A percentile compares a stretch with the other conserved stretches of the same genome.
Evolutionary conservation across 2,329 filamentous ascomycete genomes (phyloP).

Genomic region (Sclerotinia minor): DNA sequence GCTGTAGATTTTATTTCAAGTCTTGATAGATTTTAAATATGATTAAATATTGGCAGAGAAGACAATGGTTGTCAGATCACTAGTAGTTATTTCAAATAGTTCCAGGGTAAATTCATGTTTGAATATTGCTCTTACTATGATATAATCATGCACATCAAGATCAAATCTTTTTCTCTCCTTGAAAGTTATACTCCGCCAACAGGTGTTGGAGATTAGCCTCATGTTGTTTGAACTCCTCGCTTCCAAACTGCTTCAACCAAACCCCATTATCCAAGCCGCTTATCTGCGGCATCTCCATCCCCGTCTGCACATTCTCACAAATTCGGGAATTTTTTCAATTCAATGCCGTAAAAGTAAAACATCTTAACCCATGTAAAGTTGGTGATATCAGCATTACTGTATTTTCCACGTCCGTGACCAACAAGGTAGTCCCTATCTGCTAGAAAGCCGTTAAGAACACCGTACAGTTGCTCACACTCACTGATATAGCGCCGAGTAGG

Average conservation of each 20-base stretch:
- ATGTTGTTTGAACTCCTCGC: slow-evolving; percentile 50
- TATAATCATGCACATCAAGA: not conserved
- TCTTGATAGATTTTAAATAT: not conserved
- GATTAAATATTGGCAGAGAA: not conserved
- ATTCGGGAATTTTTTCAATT: slow-evolving; percentile 64
- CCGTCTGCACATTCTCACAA: slow-evolving; percentile 65
- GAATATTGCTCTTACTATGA: not conserved
- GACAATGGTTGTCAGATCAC: not conserved
- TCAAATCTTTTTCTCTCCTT: not conserved
- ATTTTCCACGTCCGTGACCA: slow-evolving; percentile 55
- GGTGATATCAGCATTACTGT: slow-evolving; percentile 70
- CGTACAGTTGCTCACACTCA: slow-evolving; percentile 73
- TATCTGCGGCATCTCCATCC: slow-evolving; percentile 58
- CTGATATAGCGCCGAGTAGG: slow-evolving; percentile 44
- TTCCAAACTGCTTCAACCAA: slow-evolving; percentile 46
- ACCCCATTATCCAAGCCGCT: slow-evolving; percentile 46
- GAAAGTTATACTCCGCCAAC: not conserved
- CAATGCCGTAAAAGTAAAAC: slow-evolving; percentile 60
- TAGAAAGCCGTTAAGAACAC: slow-evolving; percentile 68
- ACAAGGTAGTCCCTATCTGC: slow-evolving; percentile 52
- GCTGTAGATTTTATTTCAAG: not conserved
- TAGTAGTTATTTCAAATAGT: not conserved
- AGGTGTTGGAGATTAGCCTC: slow-evolving; percentile 41
- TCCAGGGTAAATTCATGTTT: not conserved
- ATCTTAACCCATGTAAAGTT: slow-evolving; percentile 67